Conservation (phyloP, 2,329 filamentous ascomycete genomes). For the Fusarium cyanostomum region DNA sequence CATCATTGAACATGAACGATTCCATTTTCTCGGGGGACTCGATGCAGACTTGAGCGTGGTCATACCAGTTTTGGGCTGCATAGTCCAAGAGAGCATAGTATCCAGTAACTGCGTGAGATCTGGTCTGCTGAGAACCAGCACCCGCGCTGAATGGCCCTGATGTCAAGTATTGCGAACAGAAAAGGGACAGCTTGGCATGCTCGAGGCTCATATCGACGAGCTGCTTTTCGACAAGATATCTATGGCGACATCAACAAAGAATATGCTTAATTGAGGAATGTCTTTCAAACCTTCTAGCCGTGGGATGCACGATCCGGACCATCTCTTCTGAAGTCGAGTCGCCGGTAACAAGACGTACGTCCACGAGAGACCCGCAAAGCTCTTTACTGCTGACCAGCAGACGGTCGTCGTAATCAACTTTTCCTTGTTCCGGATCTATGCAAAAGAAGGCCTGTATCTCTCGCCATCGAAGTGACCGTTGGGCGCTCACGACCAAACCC, state of each 20-base stretch:
- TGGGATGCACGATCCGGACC: slow-evolving; percentile 15
- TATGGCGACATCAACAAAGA: not conserved
- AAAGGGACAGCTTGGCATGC: not conserved
- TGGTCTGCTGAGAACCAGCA: not conserved
- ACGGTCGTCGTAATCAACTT: not conserved
- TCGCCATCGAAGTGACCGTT: slow-evolving; percentile 11
- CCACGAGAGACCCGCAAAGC: slow-evolving; percentile 15
- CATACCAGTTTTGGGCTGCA: slow-evolving; percentile 16
- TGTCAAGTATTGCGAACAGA: slow-evolving; percentile 10
- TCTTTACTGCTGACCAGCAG: slow-evolving; percentile 8
- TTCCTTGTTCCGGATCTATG: slow-evolving; percentile 3
- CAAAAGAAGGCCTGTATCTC: slow-evolving; percentile 21
- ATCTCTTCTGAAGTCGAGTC: not conserved
- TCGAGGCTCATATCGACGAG: not conserved
- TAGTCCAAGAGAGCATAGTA: slow-evolving; percentile 21
- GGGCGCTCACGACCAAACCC: slow-evolving; percentile 1
- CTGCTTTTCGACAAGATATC: slow-evolving; percentile 1
- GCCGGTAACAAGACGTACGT: not conserved
- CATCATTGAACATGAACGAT: not conserved
- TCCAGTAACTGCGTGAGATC: not conserved
- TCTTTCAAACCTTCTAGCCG: slow-evolving; percentile 1
- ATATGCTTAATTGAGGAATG: not conserved
- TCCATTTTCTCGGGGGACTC: not conserved
- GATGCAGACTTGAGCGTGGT: not conserved
- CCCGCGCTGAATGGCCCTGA: slow-evolving; percentile 7